Percentiles rank a stretch among this genome's conserved stretches.
These are phyloP conservation scores for Chlamydomonas schloesseri DNA, from an alignment of 139 green algal species.

Conservation along the genomic window DNA sequence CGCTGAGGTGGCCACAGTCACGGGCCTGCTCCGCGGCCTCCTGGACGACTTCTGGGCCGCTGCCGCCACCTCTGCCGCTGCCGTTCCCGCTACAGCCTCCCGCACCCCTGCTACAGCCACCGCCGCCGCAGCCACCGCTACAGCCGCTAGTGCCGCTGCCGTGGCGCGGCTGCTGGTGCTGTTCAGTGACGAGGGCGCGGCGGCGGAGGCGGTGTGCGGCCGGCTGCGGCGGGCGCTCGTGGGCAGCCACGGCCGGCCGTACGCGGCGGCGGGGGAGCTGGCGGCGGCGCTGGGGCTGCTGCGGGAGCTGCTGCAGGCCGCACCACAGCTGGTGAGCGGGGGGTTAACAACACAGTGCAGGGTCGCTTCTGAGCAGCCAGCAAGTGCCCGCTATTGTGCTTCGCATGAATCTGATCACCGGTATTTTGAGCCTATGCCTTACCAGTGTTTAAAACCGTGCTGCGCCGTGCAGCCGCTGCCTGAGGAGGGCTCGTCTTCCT, in stretches of 20 bases:
- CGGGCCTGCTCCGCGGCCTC: neutral
- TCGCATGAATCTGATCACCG: no score
- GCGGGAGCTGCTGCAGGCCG: slow-evolving; percentile 18
- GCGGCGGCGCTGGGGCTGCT: slow-evolving; percentile 27
- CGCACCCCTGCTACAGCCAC: neutral
- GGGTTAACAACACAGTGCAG: no score
- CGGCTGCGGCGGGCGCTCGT: slow-evolving; percentile 16
- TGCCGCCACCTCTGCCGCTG: no score
- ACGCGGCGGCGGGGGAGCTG: slow-evolving; percentile 20
- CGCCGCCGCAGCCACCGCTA: no score
- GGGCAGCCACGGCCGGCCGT: slow-evolving; percentile 44
- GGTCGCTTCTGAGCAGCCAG: no score
- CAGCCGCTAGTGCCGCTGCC: neutral
- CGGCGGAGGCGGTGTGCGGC: neutral
- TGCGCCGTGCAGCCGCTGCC: neutral
- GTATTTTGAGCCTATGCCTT: no score
- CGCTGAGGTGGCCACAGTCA: neutral
- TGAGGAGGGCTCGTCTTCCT: neutral
- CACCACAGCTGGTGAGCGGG: slow-evolving; percentile 15
- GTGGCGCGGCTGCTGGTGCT: neutral
- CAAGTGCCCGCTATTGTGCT: no score
- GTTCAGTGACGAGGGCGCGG: neutral
- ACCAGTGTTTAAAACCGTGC: no score
- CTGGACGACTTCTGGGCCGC: slow-evolving; percentile 20
- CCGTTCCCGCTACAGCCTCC: neutral